phyloP scores from a whole-genome alignment of 225 moss, liverwort and hornwort genomes.

The Physcomitrium patens region DNA sequence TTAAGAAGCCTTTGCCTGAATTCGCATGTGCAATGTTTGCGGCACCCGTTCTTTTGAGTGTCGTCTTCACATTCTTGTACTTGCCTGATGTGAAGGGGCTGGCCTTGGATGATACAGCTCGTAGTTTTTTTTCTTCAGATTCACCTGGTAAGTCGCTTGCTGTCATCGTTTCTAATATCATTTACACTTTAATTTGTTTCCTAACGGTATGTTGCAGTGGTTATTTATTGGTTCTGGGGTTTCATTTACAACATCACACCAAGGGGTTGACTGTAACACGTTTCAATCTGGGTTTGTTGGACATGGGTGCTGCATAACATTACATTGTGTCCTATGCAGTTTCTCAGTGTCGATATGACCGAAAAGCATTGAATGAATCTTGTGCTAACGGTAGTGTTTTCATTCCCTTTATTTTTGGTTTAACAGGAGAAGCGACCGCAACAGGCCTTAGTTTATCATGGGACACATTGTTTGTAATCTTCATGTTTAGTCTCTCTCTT shows the following conservation, averaged over 20 bases:
- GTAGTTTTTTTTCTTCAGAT: slow-evolving; percentile 56
- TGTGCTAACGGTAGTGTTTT: slow-evolving; percentile 16
- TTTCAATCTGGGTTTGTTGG: neutral
- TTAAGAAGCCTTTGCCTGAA: slow-evolving; percentile 71
- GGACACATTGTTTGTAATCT: slow-evolving; percentile 65
- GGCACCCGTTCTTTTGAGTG: slow-evolving; percentile 66
- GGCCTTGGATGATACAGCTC: slow-evolving; percentile 79
- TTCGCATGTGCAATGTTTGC: slow-evolving; percentile 77
- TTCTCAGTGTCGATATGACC: neutral
- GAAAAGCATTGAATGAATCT: neutral
- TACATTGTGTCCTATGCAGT: neutral
- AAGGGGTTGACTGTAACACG: neutral
- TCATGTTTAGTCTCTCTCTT: slow-evolving; percentile 89
- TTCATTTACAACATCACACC: neutral
- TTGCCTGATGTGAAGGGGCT: slow-evolving; percentile 74
- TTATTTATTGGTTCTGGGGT: neutral
- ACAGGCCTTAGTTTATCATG: slow-evolving; percentile 48
- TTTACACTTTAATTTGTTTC: neutral
- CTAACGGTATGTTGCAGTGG: neutral
- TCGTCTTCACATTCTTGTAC: slow-evolving; percentile 68
- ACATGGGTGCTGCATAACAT: slow-evolving; percentile 5
- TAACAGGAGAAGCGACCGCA: slow-evolving; percentile 35
- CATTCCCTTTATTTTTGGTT: neutral
- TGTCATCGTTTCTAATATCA: neutral
- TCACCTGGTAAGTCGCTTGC: slow-evolving; percentile 26